Percentiles rank a stretch among this genome's conserved stretches.
phyloP scores from a whole-genome alignment of 2,329 filamentous ascomycete species.

The Fusarium tuaranense region DNA sequence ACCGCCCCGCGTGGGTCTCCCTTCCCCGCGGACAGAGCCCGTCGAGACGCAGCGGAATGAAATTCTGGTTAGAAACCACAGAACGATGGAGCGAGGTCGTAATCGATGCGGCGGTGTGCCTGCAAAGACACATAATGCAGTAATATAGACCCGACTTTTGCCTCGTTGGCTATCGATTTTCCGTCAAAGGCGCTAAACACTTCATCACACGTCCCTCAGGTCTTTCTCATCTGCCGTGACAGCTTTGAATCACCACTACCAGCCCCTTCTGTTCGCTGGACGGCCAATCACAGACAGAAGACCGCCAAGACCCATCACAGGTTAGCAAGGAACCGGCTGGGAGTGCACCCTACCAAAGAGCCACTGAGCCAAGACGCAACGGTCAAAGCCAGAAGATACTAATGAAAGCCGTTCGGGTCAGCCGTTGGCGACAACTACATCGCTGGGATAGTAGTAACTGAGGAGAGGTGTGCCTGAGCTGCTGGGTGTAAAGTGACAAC shows the following conservation, averaged over 20 bases:
- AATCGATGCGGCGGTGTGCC: constrained; percentile 41
- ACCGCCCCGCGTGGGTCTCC: constrained; percentile 19
- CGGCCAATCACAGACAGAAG: constrained; percentile 33
- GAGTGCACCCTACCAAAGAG: constrained; percentile 11
- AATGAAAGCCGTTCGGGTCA: constrained; percentile 22
- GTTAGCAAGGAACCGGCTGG: constrained; percentile 22
- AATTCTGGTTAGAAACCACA: constrained; percentile 16
- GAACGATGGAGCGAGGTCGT: constrained; percentile 23
- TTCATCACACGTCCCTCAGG: constrained; percentile 29
- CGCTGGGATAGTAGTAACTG: constrained; percentile 5
- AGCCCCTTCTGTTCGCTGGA: constrained; percentile 20
- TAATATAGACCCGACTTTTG: constrained; percentile 30
- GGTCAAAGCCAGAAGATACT: constrained; percentile 25
- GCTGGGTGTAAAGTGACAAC: constrained; percentile 6
- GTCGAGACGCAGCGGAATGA: neutral
- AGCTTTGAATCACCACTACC: constrained; percentile 36
- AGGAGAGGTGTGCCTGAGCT: constrained; percentile 8
- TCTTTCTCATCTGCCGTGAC: constrained; percentile 36
- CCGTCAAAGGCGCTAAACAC: constrained; percentile 34
- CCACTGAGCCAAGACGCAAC: constrained; percentile 31
- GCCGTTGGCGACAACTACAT: constrained; percentile 32
- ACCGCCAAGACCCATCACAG: constrained; percentile 35
- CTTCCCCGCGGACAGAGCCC: constrained; percentile 29
- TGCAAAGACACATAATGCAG: constrained; percentile 28
- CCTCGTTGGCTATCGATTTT: constrained; percentile 24